Conservation (phyloP, 768 basidiomycete species). For the Suillus variegatus region DNA sequence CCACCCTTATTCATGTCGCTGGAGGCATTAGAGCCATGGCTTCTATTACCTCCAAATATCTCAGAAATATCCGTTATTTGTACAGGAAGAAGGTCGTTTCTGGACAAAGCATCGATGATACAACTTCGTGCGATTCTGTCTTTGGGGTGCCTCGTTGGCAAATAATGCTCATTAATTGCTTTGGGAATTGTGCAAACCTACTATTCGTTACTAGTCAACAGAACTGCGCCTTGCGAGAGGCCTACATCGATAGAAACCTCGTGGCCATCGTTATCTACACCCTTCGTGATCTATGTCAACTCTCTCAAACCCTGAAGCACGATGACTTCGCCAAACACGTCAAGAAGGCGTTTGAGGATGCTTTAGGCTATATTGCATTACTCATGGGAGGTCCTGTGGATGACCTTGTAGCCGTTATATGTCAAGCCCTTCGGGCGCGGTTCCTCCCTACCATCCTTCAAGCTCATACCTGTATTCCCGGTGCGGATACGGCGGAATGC, state of each 20-base stretch:
- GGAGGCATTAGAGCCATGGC: slow-evolving; percentile 1
- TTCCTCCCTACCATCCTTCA: slow-evolving; percentile 3
- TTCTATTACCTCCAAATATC: background rate
- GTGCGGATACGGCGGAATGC: background rate
- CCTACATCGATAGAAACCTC: slow-evolving; percentile 3
- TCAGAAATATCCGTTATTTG: slow-evolving; percentile 4
- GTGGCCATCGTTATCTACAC: background rate
- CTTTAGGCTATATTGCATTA: slow-evolving; percentile 4
- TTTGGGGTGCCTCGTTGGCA: slow-evolving; percentile 2
- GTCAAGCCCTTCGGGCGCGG: slow-evolving; percentile 4
- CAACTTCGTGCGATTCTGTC: background rate
- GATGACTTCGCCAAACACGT: slow-evolving; percentile 5
- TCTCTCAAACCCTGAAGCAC: background rate
- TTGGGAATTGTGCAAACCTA: slow-evolving; percentile 7
- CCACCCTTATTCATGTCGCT: slow-evolving; percentile 7
- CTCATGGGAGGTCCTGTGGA: slow-evolving; percentile 8
- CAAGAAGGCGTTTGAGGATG: slow-evolving; percentile 7
- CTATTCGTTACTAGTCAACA: slow-evolving; percentile 3
- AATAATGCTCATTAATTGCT: slow-evolving; percentile 6
- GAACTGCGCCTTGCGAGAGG: slow-evolving; percentile 2
- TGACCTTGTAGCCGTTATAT: slow-evolving; percentile 3
- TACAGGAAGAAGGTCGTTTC: slow-evolving; percentile 1
- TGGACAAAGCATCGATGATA: slow-evolving; percentile 6
- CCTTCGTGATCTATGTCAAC: slow-evolving; percentile 6
- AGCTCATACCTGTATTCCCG: slow-evolving; percentile 4